Evolutionary conservation across 2,329 filamentous ascomycete species (phyloP).

Genomic region (Gremmenia infestans): DNA sequence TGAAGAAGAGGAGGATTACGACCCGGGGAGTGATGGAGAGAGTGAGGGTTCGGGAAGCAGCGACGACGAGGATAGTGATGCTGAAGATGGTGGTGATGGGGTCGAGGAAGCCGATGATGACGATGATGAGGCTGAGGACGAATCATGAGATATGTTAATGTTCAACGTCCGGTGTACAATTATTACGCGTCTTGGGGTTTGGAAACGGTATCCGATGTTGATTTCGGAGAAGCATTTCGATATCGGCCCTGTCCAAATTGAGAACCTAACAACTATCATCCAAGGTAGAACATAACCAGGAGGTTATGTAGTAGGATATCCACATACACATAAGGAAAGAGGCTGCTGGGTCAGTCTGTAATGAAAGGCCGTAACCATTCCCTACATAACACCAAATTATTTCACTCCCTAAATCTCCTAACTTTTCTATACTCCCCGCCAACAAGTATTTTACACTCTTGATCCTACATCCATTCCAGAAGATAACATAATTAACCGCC

Average conservation of each 20-base stretch:
- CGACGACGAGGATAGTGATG: constrained; percentile 42
- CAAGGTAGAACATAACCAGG: too few relatives aligned
- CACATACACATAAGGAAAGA: too few relatives aligned
- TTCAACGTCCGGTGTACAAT: too few relatives aligned
- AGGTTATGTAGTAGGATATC: too few relatives aligned
- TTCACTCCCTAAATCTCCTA: background rate
- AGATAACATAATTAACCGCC: too few relatives aligned
- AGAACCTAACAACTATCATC: too few relatives aligned
- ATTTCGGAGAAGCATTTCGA: too few relatives aligned
- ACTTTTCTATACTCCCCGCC: background rate
- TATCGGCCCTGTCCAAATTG: too few relatives aligned
- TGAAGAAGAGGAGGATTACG: constrained; percentile 63
- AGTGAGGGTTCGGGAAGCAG: constrained; percentile 51
- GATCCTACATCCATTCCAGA: too few relatives aligned
- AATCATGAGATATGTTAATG: background rate
- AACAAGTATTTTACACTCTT: background rate
- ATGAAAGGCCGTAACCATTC: background rate
- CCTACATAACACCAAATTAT: background rate
- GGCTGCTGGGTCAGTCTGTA: background rate
- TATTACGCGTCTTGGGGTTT: too few relatives aligned
- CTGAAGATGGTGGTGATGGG: constrained; percentile 41
- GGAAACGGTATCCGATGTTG: too few relatives aligned
- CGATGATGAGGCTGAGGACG: constrained; percentile 20
- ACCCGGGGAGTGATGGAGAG: constrained; percentile 49
- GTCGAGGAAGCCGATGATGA: constrained; percentile 28